phyloP scores from a whole-genome alignment of 306 rosid species.

The Pueraria montana region DNA sequence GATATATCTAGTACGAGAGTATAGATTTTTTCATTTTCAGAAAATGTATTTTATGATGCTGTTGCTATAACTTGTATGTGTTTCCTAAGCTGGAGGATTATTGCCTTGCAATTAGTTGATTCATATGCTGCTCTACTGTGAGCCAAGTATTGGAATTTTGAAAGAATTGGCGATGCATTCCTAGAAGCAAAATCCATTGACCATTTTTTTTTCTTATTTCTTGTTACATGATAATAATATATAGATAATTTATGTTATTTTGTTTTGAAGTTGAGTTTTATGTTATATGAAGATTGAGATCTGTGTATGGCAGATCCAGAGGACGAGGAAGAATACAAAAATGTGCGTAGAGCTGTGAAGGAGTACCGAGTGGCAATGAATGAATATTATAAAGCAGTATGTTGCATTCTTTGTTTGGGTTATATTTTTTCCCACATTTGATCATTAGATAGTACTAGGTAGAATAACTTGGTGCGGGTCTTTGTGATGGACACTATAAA shows the following conservation, averaged over 20 bases:
- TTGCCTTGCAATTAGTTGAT: constrained; percentile 21
- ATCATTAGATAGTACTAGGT: constrained; percentile 14
- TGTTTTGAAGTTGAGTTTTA: constrained; percentile 24
- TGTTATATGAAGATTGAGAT: constrained; percentile 18
- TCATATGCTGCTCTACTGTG: constrained; percentile 26
- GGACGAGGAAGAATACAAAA: constrained; percentile 71
- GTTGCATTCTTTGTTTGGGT: constrained; percentile 48
- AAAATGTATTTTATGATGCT: constrained; percentile 12
- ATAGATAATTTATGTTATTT: constrained; percentile 28
- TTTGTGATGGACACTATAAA: constrained; percentile 44
- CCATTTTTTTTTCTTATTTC: constrained; percentile 8
- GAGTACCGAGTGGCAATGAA: constrained; percentile 72
- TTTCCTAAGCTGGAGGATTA: background rate
- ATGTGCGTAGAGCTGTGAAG: constrained; percentile 77
- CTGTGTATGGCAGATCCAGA: constrained; percentile 61
- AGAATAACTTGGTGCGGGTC: constrained; percentile 16
- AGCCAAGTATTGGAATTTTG: constrained; percentile 29
- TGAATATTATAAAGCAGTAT: constrained; percentile 83
- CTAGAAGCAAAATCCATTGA: constrained; percentile 30
- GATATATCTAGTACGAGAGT: background rate
- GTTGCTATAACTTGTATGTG: constrained; percentile 21
- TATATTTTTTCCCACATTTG: constrained; percentile 41
- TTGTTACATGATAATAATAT: constrained; percentile 12
- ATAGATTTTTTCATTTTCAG: constrained; percentile 9
- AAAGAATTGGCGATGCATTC: constrained; percentile 32